Base-by-base conservation (phyloP, 148 eudicot species). In the Persicaria maculosa region DNA sequence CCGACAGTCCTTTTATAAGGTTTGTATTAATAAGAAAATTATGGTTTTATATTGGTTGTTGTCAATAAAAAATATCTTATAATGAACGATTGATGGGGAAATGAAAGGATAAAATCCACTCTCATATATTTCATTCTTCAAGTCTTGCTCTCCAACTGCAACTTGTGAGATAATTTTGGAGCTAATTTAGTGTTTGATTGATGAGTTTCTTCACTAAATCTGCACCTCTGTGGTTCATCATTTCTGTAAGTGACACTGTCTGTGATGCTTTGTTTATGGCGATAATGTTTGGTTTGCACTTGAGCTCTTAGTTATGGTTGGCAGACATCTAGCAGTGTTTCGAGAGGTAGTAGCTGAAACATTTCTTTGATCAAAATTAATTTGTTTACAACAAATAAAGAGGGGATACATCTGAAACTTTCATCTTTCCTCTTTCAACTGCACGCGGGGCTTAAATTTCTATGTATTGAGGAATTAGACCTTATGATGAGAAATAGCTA, bases 11-110 rank as follows among this genome's bases (percentile, higher is more conserved):
- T 65, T 65, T 40, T 17, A 43, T 45, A 40, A 14, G 16, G 16
- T 12, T 15, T 65, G 46, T 65, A 61, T 11, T 15, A 65, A 65
- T 40, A 40, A 65, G 46, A 65, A 61, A 65, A 65, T 65, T 46
- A 65, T 4, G 17, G 17, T 1, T 36, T 31, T 1, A 65, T 9
- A 59, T 59, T 59, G 10, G 67, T 8, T 25, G 40, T 7, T 58
- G 36, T 20, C 9, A n/a, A 52, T 15, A 17, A 52, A 17, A 52
- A 52, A 12, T 4, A 52, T 52, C 55, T 31, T 31, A 52, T 5
- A 16, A 48, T 48, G 52, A 10, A 17, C n/a, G 7, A 54, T 17
- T 3, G 17, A 54, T 5, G 40, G 40, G 40, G 40, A 0, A 31
- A 31, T 31, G 40, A 31, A 31, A 31, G 17, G 59, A 5, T 17